Evolutionary conservation across 2,329 filamentous ascomycete genomes (phyloP), one percentile per base, ranked within the genome.

Genomic region (Xylaria sp.): DNA sequence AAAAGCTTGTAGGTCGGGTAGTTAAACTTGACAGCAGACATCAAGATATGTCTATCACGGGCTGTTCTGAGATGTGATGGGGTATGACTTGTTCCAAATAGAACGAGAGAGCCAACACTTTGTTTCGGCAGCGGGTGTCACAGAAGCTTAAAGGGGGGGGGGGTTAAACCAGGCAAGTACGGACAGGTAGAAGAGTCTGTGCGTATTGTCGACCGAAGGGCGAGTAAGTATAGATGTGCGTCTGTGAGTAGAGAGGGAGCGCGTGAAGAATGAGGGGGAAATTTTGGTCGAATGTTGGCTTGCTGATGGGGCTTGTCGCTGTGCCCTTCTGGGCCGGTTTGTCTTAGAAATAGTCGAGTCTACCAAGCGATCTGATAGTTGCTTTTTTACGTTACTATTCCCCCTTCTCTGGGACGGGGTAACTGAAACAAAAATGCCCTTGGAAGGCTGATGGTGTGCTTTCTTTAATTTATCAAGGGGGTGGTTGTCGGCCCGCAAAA

Each of bases 11-110:
- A 88, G 73, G 84, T 79, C 76, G 84, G 81, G 77, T 84, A 85
- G 75, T 85, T 84, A 78, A 86, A 86, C 82, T 87, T 88, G 78
- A 81, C 79, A 79, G 83, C 78, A 84, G 86, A 88, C 87, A 88
- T 88, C 80, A 87, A 86, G 81, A 82, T 82, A 13, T n/a, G 80
- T 81, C 67, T 74, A 68, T 73, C 69, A 60, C 47, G 40, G 60
- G 63, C n/a, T 63, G 62, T 64, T 71, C 62, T 73, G 65, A 66
- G 60, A 60, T 75, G 58, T 40, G 63, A 60, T 62, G 60, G 75
- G 75, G 71, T 75, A 78, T 73, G 75, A 75, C 77, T 69, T 76
- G 76, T 75, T 74, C 76, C 75, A 73, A 71, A 71, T 74, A 70
- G 70, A 74, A 72, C 70, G 71, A 74, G 76, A 62, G 51, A 73